Base-by-base conservation (phyloP, 2,329 filamentous ascomycete genomes). In the Scedosporium apiospermum region DNA sequence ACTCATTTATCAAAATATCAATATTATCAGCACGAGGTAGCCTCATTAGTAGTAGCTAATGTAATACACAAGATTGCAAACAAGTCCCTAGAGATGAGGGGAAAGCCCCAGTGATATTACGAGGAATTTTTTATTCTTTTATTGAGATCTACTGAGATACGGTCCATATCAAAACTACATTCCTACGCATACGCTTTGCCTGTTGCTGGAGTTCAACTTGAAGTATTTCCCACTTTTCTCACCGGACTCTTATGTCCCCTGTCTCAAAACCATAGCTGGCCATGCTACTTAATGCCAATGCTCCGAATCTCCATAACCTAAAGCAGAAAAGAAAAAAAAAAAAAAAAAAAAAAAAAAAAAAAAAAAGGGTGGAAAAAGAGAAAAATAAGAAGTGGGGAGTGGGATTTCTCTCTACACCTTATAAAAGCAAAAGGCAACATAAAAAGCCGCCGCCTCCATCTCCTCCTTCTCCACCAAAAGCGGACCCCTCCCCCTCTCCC, bases 341-440 rank as follows among this genome's bases (percentile, higher is more conserved):
- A 9, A 10, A 34, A 7, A 34, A 34, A 34, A 34, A 10, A 34
- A 38, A 51, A 23, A 51, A 30, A 10, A 61, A 57, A 44, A 3
- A 14, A 10, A 14, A 10, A 38, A 34, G n/a, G 2, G 6, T 38
- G 9, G 34, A 38, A 51, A 23, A 51, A 30, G n/a, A 61, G 60
- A 44, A 3, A 14, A 10, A 14, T 9, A 38, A 34, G n/a, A 38
- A 57, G 18, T 10, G 42, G 30, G 51, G 34, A 34, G 14, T 57
- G 6, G 16, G 30, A 21, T 21, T 26, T 9, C 14, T 41, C 16
- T 10, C 66, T 80, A 95, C 57, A 96, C 91, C 79, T 97, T 96
- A 76, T 97, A 96, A 75, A 98, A 98, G 77, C 92, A 96, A 71
- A 98, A 98, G 1, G 90, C 93, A 69, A 96, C 85, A 71, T 98